Evolutionary conservation across 257 asterid species (phyloP).

Genomic region (Solanum paucissectum): DNA sequence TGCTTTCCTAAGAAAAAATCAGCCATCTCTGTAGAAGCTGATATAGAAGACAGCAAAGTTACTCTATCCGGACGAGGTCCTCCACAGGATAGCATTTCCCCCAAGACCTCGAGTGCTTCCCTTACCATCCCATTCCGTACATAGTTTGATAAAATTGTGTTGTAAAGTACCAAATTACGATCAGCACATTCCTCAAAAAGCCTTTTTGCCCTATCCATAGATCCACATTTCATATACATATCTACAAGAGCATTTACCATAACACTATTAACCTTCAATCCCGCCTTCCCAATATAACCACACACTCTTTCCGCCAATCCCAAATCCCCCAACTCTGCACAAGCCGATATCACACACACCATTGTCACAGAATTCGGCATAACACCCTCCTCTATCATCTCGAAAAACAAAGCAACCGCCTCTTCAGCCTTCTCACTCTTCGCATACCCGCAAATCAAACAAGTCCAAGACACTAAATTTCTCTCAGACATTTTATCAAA

Average conservation of each 20-base stretch:
- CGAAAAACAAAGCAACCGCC: constrained; percentile 39
- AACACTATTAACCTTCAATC: constrained; percentile 19
- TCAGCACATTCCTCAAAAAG: constrained; percentile 26
- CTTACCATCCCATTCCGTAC: constrained; percentile 24
- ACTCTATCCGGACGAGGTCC: constrained; percentile 42
- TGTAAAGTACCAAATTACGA: constrained; percentile 33
- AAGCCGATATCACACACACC: constrained; percentile 29
- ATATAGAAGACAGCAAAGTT: constrained; percentile 34
- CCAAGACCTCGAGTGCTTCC: constrained; percentile 30
- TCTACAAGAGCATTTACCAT: constrained; percentile 43
- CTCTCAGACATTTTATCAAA: constrained; percentile 38
- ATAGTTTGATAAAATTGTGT: constrained; percentile 41
- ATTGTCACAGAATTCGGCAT: constrained; percentile 34
- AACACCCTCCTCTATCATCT: constrained; percentile 28
- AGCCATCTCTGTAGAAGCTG: constrained; percentile 31
- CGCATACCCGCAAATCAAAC: constrained; percentile 39
- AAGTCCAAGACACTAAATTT: constrained; percentile 52
- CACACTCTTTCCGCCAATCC: constrained; percentile 29
- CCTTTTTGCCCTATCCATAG: constrained; percentile 22
- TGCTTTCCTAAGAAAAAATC: constrained; percentile 27
- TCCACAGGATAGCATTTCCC: constrained; percentile 13
- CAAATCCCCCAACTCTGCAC: constrained; percentile 33
- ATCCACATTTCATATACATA: constrained; percentile 53
- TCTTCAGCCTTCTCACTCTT: constrained; percentile 20
- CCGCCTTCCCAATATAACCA: constrained; percentile 6